phyloP scores from a whole-genome alignment of 1,139 yeast species.

The Taiozyma sp. region DNA sequence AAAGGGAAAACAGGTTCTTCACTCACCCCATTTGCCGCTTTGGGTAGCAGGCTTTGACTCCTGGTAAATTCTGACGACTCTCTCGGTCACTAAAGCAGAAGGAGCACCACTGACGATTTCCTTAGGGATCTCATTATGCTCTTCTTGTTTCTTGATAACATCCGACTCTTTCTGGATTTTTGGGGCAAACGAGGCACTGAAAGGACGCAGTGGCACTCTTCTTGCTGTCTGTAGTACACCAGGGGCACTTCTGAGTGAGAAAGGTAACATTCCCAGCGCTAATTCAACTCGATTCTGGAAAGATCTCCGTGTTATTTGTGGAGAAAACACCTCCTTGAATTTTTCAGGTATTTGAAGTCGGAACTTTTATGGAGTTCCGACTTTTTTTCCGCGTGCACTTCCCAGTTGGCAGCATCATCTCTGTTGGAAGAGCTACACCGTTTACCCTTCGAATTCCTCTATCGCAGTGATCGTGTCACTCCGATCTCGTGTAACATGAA shows the following conservation, averaged over 20 bases:
- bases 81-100: slow-evolving; percentile 49
- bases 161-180: slow-evolving; percentile 2
- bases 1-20: not conserved
- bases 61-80: slow-evolving; percentile 75
- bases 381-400: not conserved
- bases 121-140: slow-evolving; percentile 35
- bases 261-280: not conserved
- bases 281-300: not conserved
- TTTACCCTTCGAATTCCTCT: not conserved
- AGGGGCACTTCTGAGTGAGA: not conserved
- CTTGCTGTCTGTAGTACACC: not conserved
- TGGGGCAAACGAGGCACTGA: not conserved
- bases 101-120: slow-evolving; percentile 85
- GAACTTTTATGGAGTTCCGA: not conserved
- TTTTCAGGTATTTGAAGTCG: not conserved
- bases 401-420: no score
- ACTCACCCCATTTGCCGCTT: slow-evolving; percentile 44
- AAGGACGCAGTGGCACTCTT: not conserved
- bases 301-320: not conserved
- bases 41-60: slow-evolving; percentile 83
- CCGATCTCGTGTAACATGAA: not conserved
- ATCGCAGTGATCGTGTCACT: not conserved
- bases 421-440: no score
- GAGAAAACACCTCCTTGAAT: not conserved
- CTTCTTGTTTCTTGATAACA: slow-evolving; percentile 15